A percentile compares a stretch with the other conserved stretches of the same genome.
Conservation (phyloP, 2,329 filamentous ascomycete genomes). For the Hypomyces perniciosus region DNA sequence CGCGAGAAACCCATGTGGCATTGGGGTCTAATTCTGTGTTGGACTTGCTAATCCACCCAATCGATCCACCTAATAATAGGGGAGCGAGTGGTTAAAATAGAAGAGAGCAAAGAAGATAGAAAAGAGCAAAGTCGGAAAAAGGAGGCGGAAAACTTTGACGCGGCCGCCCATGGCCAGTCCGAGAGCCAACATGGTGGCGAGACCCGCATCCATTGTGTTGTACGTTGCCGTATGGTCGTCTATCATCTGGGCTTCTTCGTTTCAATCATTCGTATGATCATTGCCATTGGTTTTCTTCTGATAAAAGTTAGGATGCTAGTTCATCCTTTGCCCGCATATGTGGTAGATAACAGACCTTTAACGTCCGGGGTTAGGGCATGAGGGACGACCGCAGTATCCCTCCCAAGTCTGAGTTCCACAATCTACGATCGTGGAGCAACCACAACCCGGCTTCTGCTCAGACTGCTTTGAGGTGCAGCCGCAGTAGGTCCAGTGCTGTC, state of each 20-base stretch:
- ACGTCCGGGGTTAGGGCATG: constrained; percentile 26
- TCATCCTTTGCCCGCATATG: background rate
- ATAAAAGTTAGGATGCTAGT: too few relatives aligned
- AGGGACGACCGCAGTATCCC: constrained; percentile 26
- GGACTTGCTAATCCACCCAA: background rate
- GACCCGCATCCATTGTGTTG: background rate
- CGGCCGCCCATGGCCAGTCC: background rate
- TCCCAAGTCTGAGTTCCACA: constrained; percentile 26
- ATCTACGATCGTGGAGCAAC: constrained; percentile 22
- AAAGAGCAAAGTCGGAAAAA: background rate
- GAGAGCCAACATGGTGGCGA: background rate
- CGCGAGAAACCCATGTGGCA: constrained; percentile 10
- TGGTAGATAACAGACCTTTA: background rate
- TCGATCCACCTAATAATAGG: background rate
- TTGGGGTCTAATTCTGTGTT: background rate
- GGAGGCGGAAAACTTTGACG: background rate
- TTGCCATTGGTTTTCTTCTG: background rate
- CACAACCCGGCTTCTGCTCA: constrained; percentile 24
- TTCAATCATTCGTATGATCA: background rate
- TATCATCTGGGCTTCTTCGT: constrained; percentile 18
- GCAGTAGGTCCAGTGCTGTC: constrained; percentile 27
- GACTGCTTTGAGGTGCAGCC: constrained; percentile 23
- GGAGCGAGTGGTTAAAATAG: background rate
- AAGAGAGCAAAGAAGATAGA: background rate
- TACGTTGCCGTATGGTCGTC: constrained; percentile 15